These are phyloP conservation scores for Hibiscus trionum DNA, from an alignment of 345 rosid genomes.

Conservation along the genomic window DNA sequence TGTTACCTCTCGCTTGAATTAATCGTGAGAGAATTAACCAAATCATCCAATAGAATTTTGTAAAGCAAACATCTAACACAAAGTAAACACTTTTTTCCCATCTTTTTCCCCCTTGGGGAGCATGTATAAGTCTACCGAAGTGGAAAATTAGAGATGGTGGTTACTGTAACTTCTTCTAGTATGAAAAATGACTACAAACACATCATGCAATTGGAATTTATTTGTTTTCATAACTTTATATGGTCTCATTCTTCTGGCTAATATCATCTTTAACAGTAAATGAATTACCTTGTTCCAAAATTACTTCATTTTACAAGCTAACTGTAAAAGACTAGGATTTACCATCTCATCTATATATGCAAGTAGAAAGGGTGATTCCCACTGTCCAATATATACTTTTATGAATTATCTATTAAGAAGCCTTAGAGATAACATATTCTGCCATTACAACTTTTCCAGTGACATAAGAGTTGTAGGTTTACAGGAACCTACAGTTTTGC, in stretches of 20 bases:
- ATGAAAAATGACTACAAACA: background rate
- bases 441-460: too few relatives aligned
- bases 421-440: too few relatives aligned
- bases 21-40: background rate
- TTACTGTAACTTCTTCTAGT: background rate
- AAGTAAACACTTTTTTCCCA: background rate
- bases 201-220: background rate
- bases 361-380: too few relatives aligned
- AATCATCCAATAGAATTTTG: constrained; percentile 3
- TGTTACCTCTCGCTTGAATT: background rate
- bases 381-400: too few relatives aligned
- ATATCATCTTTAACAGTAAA: background rate
- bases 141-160: background rate
- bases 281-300: background rate
- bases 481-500: background rate
- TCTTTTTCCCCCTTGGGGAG: background rate
- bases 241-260: too few relatives aligned
- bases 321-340: background rate
- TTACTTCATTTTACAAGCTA: background rate
- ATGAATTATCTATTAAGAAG: too few relatives aligned
- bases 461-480: too few relatives aligned
- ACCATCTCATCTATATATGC: too few relatives aligned
- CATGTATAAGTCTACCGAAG: background rate
- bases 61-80: background rate
- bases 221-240: too few relatives aligned